phyloP scores from a whole-genome alignment of 2,329 filamentous ascomycete species.

The Diaporthe sp. region DNA sequence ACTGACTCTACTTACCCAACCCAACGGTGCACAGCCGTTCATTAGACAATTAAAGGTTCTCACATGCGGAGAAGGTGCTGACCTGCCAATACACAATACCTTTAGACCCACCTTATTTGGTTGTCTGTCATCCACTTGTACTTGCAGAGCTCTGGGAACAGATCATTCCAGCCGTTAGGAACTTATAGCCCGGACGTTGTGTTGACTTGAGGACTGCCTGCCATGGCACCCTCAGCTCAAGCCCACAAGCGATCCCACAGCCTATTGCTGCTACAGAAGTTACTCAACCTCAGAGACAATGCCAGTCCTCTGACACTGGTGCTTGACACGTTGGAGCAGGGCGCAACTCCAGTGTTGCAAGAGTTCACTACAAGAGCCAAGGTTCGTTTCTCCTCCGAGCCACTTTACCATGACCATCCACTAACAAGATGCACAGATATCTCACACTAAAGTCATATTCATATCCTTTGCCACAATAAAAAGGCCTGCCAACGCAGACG shows the following conservation, averaged over 20 bases:
- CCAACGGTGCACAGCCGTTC: neutral
- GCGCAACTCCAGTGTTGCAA: conserved; percentile 74
- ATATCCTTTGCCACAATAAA: conserved; percentile 82
- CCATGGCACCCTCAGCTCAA: conserved; percentile 43
- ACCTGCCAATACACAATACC: neutral
- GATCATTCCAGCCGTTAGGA: neutral
- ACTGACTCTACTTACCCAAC: neutral
- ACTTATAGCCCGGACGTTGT: neutral
- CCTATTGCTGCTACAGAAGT: conserved; percentile 45
- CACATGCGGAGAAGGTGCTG: neutral
- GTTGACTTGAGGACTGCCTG: too few species aligned
- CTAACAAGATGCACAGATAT: conserved; percentile 56
- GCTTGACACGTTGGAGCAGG: conserved; percentile 87
- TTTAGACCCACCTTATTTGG: neutral
- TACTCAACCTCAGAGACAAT: conserved; percentile 74
- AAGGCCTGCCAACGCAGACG: conserved; percentile 73
- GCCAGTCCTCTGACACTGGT: conserved; percentile 89
- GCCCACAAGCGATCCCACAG: conserved; percentile 44
- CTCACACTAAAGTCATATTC: conserved; percentile 79
- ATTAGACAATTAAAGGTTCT: neutral
- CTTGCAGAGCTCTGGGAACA: neutral
- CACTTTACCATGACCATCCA: neutral
- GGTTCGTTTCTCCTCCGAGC: conserved; percentile 56
- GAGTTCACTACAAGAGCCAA: conserved; percentile 84
- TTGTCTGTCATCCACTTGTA: neutral